Percentiles rank a stretch among this genome's conserved stretches.
Evolutionary conservation across 352 stramenopile species (phyloP).

Genomic region (Globisporangium irregulare): DNA sequence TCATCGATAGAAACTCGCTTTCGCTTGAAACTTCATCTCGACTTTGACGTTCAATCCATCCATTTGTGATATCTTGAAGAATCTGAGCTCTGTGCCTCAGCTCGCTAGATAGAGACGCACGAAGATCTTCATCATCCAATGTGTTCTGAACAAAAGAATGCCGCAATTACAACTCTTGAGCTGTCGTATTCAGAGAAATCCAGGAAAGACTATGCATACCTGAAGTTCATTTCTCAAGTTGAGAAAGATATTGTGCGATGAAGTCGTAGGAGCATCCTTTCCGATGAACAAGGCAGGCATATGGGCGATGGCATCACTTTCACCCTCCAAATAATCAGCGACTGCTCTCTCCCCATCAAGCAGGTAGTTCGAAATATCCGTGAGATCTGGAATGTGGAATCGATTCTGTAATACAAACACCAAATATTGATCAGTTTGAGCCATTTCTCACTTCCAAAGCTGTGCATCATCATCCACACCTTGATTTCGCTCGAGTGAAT

Average conservation of each 20-base stretch:
- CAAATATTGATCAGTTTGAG: neutral
- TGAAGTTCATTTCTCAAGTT: constrained; percentile 39
- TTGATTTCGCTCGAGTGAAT: constrained; percentile 50
- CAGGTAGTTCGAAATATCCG: constrained; percentile 29
- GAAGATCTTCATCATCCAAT: constrained; percentile 55
- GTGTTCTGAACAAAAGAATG: constrained; percentile 27
- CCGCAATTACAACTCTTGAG: neutral
- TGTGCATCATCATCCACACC: constrained; percentile 26
- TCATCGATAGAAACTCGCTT: constrained; percentile 49
- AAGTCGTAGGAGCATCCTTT: constrained; percentile 27
- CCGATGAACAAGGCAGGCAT: constrained; percentile 37
- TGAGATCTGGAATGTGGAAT: constrained; percentile 37
- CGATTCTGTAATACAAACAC: constrained; percentile 26
- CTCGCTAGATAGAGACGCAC: constrained; percentile 44
- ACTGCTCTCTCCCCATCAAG: constrained; percentile 39
- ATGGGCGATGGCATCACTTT: constrained; percentile 26
- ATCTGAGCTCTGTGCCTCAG: constrained; percentile 48
- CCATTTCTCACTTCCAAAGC: neutral
- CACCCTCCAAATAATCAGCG: constrained; percentile 33
- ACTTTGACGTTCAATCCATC: constrained; percentile 14
- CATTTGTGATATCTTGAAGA: constrained; percentile 43
- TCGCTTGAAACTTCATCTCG: constrained; percentile 23
- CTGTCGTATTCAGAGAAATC: neutral
- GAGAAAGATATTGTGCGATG: constrained; percentile 24
- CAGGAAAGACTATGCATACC: constrained; percentile 22